Conservation (phyloP, 768 basidiomycete species). For the Pisolithus microcarpus region DNA sequence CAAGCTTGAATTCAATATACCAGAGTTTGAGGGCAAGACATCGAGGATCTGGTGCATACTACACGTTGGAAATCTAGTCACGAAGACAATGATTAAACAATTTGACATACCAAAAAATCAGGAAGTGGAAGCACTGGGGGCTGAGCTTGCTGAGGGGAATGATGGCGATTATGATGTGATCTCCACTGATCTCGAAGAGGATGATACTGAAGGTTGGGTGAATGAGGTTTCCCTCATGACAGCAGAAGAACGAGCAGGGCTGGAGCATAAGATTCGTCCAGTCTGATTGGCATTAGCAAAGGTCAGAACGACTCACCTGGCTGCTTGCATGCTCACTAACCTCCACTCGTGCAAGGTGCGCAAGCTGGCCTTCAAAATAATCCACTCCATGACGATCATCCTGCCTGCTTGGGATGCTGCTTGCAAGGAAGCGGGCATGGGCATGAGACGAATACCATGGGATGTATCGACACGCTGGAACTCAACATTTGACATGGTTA, state of each 20-base stretch:
- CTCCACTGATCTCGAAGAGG: slow-evolving; percentile 1
- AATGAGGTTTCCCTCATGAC: slow-evolving; percentile 9
- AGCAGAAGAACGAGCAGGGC: slow-evolving; percentile 2
- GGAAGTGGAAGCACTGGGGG: too few relatives aligned
- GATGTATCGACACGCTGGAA: neutral
- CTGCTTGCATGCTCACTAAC: slow-evolving; percentile 5
- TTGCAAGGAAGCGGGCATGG: slow-evolving; percentile 6
- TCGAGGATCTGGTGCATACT: neutral
- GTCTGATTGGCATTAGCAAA: too few relatives aligned
- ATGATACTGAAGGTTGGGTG: slow-evolving; percentile 10
- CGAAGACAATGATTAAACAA: too few relatives aligned
- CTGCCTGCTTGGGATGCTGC: slow-evolving; percentile 15
- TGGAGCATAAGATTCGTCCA: too few relatives aligned
- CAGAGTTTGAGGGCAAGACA: neutral
- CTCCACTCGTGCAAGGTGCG: slow-evolving; percentile 11
- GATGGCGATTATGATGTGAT: neutral
- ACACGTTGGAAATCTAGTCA: neutral
- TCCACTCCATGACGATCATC: slow-evolving; percentile 15
- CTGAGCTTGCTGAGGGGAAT: too few relatives aligned
- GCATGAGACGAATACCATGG: neutral
- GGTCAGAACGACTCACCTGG: neutral
- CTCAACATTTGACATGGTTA: neutral
- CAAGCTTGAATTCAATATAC: too few relatives aligned
- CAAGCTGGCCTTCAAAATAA: slow-evolving; percentile 11
- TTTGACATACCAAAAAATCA: too few relatives aligned